Percentiles rank a stretch among this genome's conserved stretches.
Conservation (phyloP, 164 flowering plant species). For the Vitis rupestris region DNA sequence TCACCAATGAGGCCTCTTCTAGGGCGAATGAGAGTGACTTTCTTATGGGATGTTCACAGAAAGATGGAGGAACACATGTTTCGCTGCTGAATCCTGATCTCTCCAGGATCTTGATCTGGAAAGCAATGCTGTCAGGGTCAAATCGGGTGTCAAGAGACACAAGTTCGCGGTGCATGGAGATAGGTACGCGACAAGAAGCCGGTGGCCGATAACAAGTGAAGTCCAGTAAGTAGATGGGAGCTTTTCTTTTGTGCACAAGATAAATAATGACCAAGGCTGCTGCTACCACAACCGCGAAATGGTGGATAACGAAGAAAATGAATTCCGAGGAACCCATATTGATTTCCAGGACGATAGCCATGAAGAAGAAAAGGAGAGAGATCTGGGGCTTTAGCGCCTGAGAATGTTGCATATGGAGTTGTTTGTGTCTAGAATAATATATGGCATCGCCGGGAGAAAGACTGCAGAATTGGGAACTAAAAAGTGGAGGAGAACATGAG, state of each 20-base stretch:
- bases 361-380: no score
- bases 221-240: slow-evolving; percentile 21
- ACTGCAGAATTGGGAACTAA: no score
- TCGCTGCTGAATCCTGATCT: slow-evolving; percentile 32
- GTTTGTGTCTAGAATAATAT: no score
- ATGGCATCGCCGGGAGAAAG: no score
- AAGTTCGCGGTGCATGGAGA: slow-evolving; percentile 25
- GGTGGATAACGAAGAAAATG: background rate
- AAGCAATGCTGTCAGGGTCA: slow-evolving; percentile 12
- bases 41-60: slow-evolving; percentile 6
- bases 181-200: slow-evolving; percentile 20
- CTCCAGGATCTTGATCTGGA: slow-evolving; percentile 23
- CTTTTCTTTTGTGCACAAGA: slow-evolving; percentile 14
- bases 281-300: background rate
- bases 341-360: no score
- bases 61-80: slow-evolving; percentile 20
- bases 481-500: no score
- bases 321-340: background rate
- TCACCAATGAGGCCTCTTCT: slow-evolving; percentile 22
- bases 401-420: no score
- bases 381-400: no score
- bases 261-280: background rate
- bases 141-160: background rate
- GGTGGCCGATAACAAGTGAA: slow-evolving; percentile 30
- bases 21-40: slow-evolving; percentile 1